Base-by-base conservation (phyloP, 805 yeast genomes). In the Yarrowia osloensis region DNA sequence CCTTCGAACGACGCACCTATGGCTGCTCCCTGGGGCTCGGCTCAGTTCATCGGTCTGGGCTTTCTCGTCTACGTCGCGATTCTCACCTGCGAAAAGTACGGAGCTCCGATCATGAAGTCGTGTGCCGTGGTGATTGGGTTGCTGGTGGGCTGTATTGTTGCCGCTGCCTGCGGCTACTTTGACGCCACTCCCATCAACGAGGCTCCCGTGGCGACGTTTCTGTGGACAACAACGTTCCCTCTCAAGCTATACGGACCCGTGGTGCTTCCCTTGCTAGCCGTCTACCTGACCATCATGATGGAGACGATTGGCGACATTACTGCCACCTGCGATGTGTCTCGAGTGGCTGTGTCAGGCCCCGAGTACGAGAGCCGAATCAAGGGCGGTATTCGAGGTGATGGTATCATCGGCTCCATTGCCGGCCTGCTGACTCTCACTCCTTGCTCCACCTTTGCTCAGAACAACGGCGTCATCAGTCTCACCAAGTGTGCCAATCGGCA, bases 231-330 rank as follows among this genome's bases (percentile, higher is more conserved):
- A 70, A 91, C 97, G 13, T 92, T 91, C 81, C 86, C 84, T 69
- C 81, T 91, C 66, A 77, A 80, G 44, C 85, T 92, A 6, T 90
- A 92, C 73, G 97, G 90, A 2, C 97, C 97, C 1, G 85, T 88
- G 2, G 95, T 92, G 6, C 79, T 92, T 65, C 97, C 97, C 4
- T 84, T 90, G 80, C 78, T 92, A 67, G 96, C 97, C 0, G 88
- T 91, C 55, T 92, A 86, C 75, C 81, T 92, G 35, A 91, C 88
- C 29, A 78, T 90, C 72, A 88, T 90, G 85, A 91, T 91, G 91
- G 97, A 93, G 80, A 89, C 96, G 66, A 91, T 92, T 74, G 97
- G 97, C 77, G 97, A 92, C 77, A 88, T 92, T 74, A 91, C 97
- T 35, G 97, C 97, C 39, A 90, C 97, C 49, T 88, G 91, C 68